Percentiles rank a stretch among this genome's conserved stretches.
These are phyloP conservation scores for Pythium phragmitis DNA, from an alignment of 352 stramenopile genomes.

Conservation along the genomic window DNA sequence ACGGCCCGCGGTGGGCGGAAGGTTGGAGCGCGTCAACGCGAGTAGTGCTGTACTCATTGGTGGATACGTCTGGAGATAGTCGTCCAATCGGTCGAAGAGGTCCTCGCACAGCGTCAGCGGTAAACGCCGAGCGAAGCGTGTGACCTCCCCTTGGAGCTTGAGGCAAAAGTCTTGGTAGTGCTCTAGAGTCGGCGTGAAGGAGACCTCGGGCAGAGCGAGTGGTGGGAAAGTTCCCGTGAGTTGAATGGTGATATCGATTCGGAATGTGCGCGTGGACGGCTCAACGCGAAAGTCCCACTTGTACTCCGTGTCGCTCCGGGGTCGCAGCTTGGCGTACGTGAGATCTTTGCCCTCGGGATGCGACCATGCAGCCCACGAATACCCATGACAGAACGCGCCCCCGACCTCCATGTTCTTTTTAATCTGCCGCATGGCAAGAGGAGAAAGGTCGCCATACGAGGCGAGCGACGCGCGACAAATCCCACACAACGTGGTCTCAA, in stretches of 20 bases:
- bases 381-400: neutral
- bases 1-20: neutral
- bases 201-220: neutral
- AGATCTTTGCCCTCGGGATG: neutral
- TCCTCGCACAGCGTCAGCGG: neutral
- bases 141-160: neutral
- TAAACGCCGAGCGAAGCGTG: neutral
- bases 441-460: slow-evolving; percentile 9
- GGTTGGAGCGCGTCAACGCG: neutral
- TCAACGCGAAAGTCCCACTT: neutral
- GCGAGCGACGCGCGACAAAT: slow-evolving; percentile 3
- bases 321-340: neutral
- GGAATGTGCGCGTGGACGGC: neutral
- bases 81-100: neutral
- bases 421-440: neutral
- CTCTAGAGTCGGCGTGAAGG: neutral
- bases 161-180: neutral
- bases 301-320: neutral
- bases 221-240: neutral
- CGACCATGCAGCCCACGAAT: neutral
- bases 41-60: neutral
- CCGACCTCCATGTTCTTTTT: neutral
- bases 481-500: slow-evolving; percentile 1
- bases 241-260: neutral
- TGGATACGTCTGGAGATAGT: neutral